phyloP scores from a whole-genome alignment of 148 eudicot genomes.

The Amaranthus palmeri region DNA sequence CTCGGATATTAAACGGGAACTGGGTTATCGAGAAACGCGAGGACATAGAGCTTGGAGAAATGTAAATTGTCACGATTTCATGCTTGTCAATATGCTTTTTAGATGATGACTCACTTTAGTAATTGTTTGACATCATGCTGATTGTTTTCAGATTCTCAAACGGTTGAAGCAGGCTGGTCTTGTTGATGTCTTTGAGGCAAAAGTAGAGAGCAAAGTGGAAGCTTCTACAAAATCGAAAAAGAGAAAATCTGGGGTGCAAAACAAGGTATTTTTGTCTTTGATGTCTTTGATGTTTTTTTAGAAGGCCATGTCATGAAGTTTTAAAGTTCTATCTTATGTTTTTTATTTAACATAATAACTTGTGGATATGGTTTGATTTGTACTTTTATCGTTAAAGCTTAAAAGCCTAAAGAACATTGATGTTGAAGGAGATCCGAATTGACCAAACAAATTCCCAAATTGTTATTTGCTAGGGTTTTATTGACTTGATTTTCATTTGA shows the following conservation, averaged over 20 bases:
- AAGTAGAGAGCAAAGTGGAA: constrained; percentile 48
- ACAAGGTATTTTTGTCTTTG: constrained; percentile 31
- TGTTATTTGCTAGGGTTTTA: background rate
- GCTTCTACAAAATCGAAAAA: constrained; percentile 21
- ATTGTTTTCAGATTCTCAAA: constrained; percentile 46
- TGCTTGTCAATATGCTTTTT: background rate
- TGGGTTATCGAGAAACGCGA: constrained; percentile 59
- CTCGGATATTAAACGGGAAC: constrained; percentile 73
- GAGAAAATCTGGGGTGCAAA: constrained; percentile 26
- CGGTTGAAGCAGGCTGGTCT: constrained; percentile 77
- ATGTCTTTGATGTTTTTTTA: background rate
- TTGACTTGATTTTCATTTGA: background rate
- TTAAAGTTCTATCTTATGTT: no score
- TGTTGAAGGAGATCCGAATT: background rate
- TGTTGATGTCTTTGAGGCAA: constrained; percentile 63
- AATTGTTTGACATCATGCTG: constrained; percentile 15
- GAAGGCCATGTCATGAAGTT: background rate
- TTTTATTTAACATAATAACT: no score
- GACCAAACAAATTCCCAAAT: background rate
- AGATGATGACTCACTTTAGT: background rate
- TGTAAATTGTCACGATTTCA: constrained; percentile 34
- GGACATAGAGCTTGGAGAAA: constrained; percentile 97
- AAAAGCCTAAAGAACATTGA: background rate
- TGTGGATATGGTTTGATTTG: background rate
- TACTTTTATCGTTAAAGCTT: background rate